Percentiles rank a stretch among this genome's conserved stretches.
These are phyloP conservation scores for Brassica balearica DNA, from an alignment of 441 rosid species.

Conservation along the genomic window DNA sequence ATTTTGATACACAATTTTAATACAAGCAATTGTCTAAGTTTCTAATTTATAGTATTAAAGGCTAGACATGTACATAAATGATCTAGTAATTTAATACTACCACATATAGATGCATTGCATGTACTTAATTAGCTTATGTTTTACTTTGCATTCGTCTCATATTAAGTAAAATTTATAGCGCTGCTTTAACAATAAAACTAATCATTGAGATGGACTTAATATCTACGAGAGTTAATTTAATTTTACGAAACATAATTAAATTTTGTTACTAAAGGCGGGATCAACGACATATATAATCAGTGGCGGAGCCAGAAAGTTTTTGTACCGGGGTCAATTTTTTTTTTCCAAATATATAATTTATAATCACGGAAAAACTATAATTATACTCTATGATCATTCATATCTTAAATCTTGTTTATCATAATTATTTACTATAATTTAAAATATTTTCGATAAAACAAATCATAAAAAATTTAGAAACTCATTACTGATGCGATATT, in stretches of 20 bases:
- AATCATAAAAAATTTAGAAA: too few species aligned
- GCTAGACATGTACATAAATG: neutral
- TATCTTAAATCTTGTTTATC: too few species aligned
- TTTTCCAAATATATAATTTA: too few species aligned
- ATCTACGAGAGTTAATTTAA: constrained; percentile 17
- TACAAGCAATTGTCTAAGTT: neutral
- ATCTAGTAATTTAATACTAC: constrained; percentile 16
- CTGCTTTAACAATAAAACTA: constrained; percentile 22
- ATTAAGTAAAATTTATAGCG: neutral
- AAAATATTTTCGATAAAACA: too few species aligned
- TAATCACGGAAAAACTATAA: too few species aligned
- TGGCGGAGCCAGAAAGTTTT: too few species aligned
- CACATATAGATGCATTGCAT: constrained; percentile 25
- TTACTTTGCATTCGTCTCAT: constrained; percentile 29
- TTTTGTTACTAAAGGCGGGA: constrained; percentile 5
- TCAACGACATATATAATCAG: constrained; percentile 4
- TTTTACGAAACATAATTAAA: neutral
- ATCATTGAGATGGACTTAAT: constrained; percentile 36
- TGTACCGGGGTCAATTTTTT: too few species aligned
- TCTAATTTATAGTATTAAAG: constrained; percentile 1
- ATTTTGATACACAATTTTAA: neutral
- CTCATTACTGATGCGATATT: too few species aligned
- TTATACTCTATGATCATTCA: too few species aligned
- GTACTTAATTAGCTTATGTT: constrained; percentile 26
- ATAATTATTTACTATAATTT: too few species aligned